Evolutionary conservation across 257 asterid species (phyloP), one percentile per base, ranked within the genome.

Genomic region (Jacaranda copaia): DNA sequence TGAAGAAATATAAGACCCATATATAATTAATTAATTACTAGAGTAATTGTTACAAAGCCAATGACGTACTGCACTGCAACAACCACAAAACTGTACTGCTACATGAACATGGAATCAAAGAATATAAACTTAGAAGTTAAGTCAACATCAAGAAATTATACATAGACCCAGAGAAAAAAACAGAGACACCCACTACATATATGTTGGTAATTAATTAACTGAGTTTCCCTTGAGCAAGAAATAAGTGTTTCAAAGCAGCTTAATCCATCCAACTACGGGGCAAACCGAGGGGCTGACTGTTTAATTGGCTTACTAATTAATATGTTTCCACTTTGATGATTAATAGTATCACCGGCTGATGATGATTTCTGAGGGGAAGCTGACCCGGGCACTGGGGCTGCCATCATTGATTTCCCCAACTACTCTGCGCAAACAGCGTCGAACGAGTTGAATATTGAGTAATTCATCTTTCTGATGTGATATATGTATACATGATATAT

Each of bases 391-490:
- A 72, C 12, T 10, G 32, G 0, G 56, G 70, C 58, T 25, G 62
- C 52, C 39, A n/a, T 35, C 13, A 68, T 55, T 32, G 58, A 59
- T 49, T 75, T 80, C 3, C 84, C 84, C 53, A 78, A 6, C 63
- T 78, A 65, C 71, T 84, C 88, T 18, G 80, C 85, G 58, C 55
- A 81, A 45, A 73, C 75, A 2, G 84, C 88, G 16, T 84, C 88
- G 46, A 84, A 84, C 4, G 84, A 72, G 63, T 84, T 84, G 81
- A 84, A 77, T 43, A 81, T 70, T 13, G 88, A 81, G 64, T 81
- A 73, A 62, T 73, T 73, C 78, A 73, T 73, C 48, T 60, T 59
- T 42, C 57, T 51, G 13, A 15, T 51, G n/a, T n/a, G n/a, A n/a
- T n/a, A n/a, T n/a, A n/a, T n/a, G n/a, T n/a, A n/a, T n/a, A n/a